Conservation (phyloP, 2,329 filamentous ascomycete genomes). For the Neopestalotiopsis clavispora region DNA sequence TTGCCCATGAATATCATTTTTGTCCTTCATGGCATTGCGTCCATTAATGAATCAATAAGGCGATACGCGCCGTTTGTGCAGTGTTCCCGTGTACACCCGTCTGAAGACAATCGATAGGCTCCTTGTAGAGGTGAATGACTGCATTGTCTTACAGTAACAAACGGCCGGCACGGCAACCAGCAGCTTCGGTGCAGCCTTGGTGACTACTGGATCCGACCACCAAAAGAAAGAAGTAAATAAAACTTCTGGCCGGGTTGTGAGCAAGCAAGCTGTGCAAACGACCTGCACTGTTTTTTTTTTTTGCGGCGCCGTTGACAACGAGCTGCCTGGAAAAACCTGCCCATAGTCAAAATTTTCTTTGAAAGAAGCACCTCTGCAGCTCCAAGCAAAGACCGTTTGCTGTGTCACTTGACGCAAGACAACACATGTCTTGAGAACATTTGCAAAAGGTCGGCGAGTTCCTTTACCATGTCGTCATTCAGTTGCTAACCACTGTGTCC, state of each 20-base stretch:
- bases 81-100: neutral
- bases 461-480: neutral
- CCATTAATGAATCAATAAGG: neutral
- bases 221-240: neutral
- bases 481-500: neutral
- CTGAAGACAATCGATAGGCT: neutral
- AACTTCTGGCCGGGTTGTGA: neutral
- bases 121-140: neutral
- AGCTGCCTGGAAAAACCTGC: too few species aligned
- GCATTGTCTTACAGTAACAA: slow-evolving; percentile 3
- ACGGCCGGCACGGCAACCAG: slow-evolving; percentile 1
- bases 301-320: neutral
- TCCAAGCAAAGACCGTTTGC: neutral
- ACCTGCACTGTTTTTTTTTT: neutral
- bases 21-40: neutral
- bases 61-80: neutral
- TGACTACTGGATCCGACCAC: neutral
- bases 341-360: neutral
- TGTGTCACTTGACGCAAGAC: neutral
- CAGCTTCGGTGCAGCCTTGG: neutral
- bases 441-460: neutral
- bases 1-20: neutral
- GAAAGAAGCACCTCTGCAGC: neutral
- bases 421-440: neutral
- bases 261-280: neutral